Evolutionary conservation across 441 rosid genomes (phyloP), one percentile per base, ranked within the genome.

Genomic region (Jatropha podagrica): DNA sequence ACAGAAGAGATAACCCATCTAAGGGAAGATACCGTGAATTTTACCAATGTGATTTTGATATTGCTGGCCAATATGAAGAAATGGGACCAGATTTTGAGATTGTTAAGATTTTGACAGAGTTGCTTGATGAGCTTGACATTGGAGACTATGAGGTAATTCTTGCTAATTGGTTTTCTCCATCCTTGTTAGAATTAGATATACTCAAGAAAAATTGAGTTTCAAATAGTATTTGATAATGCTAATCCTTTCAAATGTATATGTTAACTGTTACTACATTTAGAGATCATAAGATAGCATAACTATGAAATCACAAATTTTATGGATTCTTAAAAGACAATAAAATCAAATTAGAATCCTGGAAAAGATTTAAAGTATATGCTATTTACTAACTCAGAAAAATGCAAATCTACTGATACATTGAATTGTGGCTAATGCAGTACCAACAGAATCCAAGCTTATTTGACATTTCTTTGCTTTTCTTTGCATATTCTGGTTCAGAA

Each of bases 31-130:
- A 85, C 77, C 91, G 97, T 27, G 98, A 95, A 88, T 95, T 95
- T 81, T 95, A 92, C 80, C 99, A 93, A 69, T 95, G 99, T 77
- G 98, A 93, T 82, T 90, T 95, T 74, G 99, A 95, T 81, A 91
- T 95, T 65, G 98, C 98, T 74, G 99, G 99, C 20, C 85, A 81
- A 78, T 90, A 79, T 68, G 95, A 88, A 85, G 89, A 83, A 77
- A 96, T 96, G 98, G 97, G 95, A 68, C 99, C 99, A 8, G 99
- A 95, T 77, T 93, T 87, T 58, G 99, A 95, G 88, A 81, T 91
- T 56, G 71, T 95, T 69, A 88, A 87, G 83, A 85, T 91, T 58
- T 74, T 93, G 84, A 90, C 91, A 1, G 99, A 95, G 80, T 85
- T 95, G 65, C 99, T 95, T 23, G 92, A 91, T 84, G 88, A 85